These are phyloP conservation scores for Ballota nigra DNA, from an alignment of 257 asterid genomes.

Conservation along the genomic window DNA sequence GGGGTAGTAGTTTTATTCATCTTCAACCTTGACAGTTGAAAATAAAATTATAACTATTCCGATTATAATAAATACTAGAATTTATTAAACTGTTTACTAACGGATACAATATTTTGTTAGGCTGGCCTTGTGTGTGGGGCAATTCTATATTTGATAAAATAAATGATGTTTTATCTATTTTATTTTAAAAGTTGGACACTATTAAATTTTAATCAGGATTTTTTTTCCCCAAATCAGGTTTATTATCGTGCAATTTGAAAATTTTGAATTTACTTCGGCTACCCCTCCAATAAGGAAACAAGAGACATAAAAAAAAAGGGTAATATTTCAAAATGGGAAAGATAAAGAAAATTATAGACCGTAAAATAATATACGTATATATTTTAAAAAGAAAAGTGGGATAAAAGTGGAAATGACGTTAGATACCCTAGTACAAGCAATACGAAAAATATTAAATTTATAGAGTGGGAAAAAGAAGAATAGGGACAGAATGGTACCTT, in stretches of 20 bases:
- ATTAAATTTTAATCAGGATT: no score
- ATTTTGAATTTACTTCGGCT: not conserved
- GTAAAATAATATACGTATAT: not conserved
- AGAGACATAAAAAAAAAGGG: not conserved
- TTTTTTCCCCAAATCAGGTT: no score
- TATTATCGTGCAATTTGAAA: not conserved
- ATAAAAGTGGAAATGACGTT: constrained; percentile 19
- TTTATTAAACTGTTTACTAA: no score
- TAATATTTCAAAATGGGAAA: not conserved
- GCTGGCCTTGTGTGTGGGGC: no score
- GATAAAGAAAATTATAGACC: not conserved
- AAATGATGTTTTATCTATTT: no score
- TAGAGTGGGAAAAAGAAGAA: not conserved
- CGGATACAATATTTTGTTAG: not conserved
- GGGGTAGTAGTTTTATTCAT: no score
- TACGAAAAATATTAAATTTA: not conserved
- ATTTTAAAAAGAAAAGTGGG: constrained; percentile 12
- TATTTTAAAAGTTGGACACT: not conserved
- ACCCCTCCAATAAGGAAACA: not conserved
- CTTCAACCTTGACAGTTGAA: not conserved
- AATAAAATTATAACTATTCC: not conserved
- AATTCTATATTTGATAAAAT: no score
- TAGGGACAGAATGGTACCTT: constrained; percentile 16
- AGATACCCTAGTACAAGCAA: constrained; percentile 10
- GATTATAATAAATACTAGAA: no score